Evolutionary conservation across 179 eudicot genomes (phyloP).

Genomic region (Beta lomatogona): DNA sequence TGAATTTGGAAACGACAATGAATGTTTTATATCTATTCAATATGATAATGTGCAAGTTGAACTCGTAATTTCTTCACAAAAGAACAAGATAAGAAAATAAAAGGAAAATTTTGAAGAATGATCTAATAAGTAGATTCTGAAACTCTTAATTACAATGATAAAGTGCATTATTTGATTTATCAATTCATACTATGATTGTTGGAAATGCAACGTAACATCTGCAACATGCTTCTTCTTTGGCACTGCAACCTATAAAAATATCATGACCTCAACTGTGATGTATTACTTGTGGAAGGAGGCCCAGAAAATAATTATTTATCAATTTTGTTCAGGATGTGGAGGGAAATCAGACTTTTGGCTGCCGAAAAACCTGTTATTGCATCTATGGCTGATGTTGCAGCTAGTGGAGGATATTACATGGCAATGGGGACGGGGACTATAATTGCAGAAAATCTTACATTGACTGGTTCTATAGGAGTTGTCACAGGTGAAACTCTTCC

Average conservation of each 20-base stretch:
- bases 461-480: conserved; percentile 97
- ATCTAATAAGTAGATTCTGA: not conserved
- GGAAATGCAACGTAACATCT: not conserved
- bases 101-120: not conserved
- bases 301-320: conserved; percentile 11
- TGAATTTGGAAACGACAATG: not conserved
- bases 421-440: conserved; percentile 89
- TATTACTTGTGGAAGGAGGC: not conserved
- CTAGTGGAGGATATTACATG: conserved; percentile 99
- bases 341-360: conserved; percentile 86
- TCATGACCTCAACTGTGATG: not conserved
- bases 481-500: conserved; percentile 62
- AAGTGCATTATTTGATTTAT: not conserved
- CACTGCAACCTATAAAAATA: not conserved
- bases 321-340: conserved; percentile 66
- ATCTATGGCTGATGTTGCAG: conserved; percentile 95
- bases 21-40: not conserved
- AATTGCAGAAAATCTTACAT: conserved; percentile 86
- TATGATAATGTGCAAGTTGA: not conserved
- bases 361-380: conserved; percentile 84
- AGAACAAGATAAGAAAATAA: not conserved
- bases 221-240: not conserved
- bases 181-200: not conserved
- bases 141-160: not conserved
- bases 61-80: not conserved